Percentiles rank a stretch among this genome's conserved stretches.
Conservation (phyloP, 306 rosid species). For the Argentina anserina region DNA sequence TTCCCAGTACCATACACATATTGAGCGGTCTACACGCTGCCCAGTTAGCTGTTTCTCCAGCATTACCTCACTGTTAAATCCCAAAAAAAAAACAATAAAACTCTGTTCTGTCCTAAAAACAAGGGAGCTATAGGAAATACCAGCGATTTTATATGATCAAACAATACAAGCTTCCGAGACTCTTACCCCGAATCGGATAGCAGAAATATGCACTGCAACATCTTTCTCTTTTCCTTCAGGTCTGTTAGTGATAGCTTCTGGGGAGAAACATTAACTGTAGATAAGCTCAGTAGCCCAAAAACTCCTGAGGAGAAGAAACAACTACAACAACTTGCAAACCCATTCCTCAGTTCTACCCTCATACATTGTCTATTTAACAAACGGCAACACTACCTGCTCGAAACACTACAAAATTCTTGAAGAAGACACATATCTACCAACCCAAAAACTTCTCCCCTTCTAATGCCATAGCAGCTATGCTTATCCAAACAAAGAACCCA, state of each 20-base stretch:
- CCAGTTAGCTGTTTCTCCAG: constrained; percentile 96
- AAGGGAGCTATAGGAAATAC: neutral
- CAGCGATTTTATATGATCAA: neutral
- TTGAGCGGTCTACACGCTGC: constrained; percentile 95
- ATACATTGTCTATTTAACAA: neutral
- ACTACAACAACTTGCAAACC: neutral
- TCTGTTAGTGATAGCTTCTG: neutral
- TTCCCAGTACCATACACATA: constrained; percentile 90
- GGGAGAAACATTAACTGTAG: neutral
- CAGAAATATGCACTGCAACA: constrained; percentile 97
- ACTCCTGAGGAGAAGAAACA: neutral
- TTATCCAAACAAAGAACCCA: neutral
- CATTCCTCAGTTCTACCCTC: neutral
- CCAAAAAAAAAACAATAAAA: constrained; percentile 8
- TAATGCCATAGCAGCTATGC: neutral
- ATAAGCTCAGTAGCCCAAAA: neutral
- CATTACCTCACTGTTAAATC: constrained; percentile 69
- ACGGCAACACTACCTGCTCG: neutral
- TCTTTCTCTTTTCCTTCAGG: constrained; percentile 14
- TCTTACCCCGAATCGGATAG: constrained; percentile 91
- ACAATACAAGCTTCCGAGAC: neutral
- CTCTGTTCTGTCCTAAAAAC: constrained; percentile 1
- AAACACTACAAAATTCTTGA: neutral
- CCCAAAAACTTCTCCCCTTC: neutral
- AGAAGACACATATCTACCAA: neutral